Evolutionary conservation across 768 basidiomycete species (phyloP).

Genomic region (Termitomyces bulborhizus): DNA sequence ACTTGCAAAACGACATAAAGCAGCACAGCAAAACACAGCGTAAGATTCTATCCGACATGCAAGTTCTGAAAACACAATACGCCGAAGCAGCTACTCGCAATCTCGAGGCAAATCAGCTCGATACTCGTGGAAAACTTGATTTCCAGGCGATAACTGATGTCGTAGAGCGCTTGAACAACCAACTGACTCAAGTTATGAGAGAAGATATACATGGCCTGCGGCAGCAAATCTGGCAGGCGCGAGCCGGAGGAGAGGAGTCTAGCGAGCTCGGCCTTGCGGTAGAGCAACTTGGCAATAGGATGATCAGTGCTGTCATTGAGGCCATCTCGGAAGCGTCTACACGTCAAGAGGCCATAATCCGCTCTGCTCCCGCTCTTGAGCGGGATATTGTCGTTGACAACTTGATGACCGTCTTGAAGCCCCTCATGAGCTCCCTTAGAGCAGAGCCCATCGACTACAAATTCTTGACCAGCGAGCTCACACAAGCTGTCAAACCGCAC

Average conservation of each 20-base stretch:
- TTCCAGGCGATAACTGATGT: constrained; percentile 69
- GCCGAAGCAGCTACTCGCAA: constrained; percentile 54
- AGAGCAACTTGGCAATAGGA: constrained; percentile 53
- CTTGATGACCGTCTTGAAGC: constrained; percentile 49
- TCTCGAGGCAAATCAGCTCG: constrained; percentile 57
- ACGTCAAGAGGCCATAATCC: constrained; percentile 48
- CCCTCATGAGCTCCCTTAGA: constrained; percentile 54
- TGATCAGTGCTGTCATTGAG: constrained; percentile 53
- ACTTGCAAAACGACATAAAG: constrained; percentile 35
- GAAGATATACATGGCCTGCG: constrained; percentile 51
- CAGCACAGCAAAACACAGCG: constrained; percentile 26
- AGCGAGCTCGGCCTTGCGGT: constrained; percentile 37
- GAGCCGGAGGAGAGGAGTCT: constrained; percentile 14
- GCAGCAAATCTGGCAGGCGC: constrained; percentile 31
- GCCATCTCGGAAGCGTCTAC: constrained; percentile 52
- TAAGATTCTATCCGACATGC: constrained; percentile 63
- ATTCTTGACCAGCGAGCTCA: constrained; percentile 62
- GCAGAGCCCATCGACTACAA: constrained; percentile 75
- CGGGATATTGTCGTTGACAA: constrained; percentile 58
- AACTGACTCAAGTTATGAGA: constrained; percentile 51
- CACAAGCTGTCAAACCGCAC: constrained; percentile 84
- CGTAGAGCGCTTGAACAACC: constrained; percentile 61
- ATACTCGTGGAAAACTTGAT: constrained; percentile 73
- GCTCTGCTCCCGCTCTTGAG: constrained; percentile 41
- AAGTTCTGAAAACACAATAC: constrained; percentile 63